Percentiles rank a stretch among this genome's conserved stretches.
Conservation (phyloP, 2,329 filamentous ascomycete species). For the Orbilia oligospora region DNA sequence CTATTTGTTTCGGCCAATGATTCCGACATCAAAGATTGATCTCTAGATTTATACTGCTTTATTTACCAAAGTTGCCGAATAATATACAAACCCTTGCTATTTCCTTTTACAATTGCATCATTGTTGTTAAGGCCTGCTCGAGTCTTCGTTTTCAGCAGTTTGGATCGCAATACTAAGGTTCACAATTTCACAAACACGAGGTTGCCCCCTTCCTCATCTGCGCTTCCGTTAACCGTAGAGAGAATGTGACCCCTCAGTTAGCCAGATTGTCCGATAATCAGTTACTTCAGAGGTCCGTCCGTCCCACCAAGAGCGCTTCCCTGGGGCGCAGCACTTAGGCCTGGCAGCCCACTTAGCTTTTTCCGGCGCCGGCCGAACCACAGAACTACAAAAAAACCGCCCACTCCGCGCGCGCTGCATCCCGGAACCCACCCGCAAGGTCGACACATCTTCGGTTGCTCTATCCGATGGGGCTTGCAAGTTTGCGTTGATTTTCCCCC, state of each 20-base stretch:
- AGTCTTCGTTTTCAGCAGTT: neutral
- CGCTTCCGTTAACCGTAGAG: constrained; percentile 8
- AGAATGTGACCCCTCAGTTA: constrained; percentile 41
- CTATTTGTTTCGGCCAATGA: constrained; percentile 44
- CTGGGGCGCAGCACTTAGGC: constrained; percentile 32
- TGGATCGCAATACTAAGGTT: neutral
- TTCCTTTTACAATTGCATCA: neutral
- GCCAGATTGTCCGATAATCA: constrained; percentile 55
- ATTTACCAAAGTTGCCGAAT: neutral
- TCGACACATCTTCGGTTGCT: constrained; percentile 50
- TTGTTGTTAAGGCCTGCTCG: neutral
- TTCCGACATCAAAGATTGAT: constrained; percentile 39
- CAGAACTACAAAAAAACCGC: constrained; percentile 18
- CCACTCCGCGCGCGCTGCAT: constrained; percentile 29
- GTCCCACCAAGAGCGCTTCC: constrained; percentile 36
- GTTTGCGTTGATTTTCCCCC: constrained; percentile 52
- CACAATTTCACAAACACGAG: constrained; percentile 9
- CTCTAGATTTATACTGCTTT: neutral
- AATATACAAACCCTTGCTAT: neutral
- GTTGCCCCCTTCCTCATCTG: neutral
- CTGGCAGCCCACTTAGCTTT: constrained; percentile 29
- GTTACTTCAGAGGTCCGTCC: constrained; percentile 50
- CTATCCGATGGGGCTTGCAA: constrained; percentile 51
- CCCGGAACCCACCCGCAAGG: constrained; percentile 38
- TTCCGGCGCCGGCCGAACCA: constrained; percentile 61